A percentile compares a stretch with the other conserved stretches of the same genome.
These are phyloP conservation scores for Ramaria rubella DNA, from an alignment of 768 basidiomycete genomes.

Conservation along the genomic window DNA sequence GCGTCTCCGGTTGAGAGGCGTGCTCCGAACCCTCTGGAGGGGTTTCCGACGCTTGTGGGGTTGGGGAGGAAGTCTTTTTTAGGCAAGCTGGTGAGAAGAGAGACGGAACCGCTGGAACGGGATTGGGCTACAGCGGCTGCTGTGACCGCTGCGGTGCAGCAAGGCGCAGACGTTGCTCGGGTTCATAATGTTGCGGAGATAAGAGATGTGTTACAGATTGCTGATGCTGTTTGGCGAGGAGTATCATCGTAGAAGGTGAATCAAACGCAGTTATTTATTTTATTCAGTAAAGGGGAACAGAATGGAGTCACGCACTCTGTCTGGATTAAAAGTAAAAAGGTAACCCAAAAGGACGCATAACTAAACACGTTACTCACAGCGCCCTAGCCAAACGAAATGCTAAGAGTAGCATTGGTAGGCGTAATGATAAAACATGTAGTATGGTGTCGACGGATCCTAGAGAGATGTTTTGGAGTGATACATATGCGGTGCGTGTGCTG, in stretches of 20 bases:
- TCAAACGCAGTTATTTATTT: not conserved
- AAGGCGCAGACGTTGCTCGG: conserved; percentile 63
- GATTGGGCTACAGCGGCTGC: conserved; percentile 75
- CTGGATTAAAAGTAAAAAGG: no score
- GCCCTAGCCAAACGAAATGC: no score
- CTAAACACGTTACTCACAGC: no score
- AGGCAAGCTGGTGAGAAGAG: conserved; percentile 57
- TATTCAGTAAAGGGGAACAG: not conserved
- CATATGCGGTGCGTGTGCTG: not conserved
- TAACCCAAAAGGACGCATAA: no score
- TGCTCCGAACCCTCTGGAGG: conserved; percentile 25
- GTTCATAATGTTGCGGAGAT: conserved; percentile 78
- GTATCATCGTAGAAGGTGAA: not conserved
- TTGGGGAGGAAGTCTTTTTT: conserved; percentile 82
- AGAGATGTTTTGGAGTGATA: not conserved
- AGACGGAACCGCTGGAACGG: conserved; percentile 60
- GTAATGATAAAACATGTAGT: not conserved
- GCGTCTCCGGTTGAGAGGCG: conserved; percentile 31
- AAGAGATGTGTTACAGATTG: conserved; percentile 63
- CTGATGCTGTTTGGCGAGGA: conserved; percentile 49
- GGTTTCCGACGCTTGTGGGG: conserved; percentile 68
- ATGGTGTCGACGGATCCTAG: not conserved
- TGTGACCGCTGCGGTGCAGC: conserved; percentile 66
- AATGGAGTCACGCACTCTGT: not conserved
- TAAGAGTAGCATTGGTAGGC: no score